These are phyloP conservation scores for Ganoderma boninense DNA, from an alignment of 1,284 basidiomycete species.

Conservation along the genomic window DNA sequence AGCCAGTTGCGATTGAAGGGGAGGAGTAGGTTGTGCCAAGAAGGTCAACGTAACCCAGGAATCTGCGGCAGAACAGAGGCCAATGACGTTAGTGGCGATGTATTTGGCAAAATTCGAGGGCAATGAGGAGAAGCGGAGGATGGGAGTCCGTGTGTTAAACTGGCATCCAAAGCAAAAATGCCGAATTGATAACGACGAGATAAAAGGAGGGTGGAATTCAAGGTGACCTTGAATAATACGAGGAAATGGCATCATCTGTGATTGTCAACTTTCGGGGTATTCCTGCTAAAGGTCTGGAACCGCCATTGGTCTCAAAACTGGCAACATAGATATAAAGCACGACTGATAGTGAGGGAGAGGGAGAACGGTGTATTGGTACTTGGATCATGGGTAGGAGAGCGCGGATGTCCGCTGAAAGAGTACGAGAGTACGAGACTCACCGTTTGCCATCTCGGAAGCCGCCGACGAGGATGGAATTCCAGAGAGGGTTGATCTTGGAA, in stretches of 20 bases:
- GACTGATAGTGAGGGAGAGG: neutral
- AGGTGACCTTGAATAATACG: neutral
- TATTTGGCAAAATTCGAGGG: neutral
- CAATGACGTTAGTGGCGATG: neutral
- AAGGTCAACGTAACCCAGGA: conserved; percentile 96
- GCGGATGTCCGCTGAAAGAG: neutral
- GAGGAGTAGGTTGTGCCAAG: conserved; percentile 95
- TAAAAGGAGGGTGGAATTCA: neutral
- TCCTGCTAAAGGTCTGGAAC: neutral
- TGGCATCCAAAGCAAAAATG: neutral
- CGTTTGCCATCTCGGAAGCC: conserved; percentile 85
- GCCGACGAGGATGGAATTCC: conserved; percentile 97
- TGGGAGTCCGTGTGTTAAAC: neutral
- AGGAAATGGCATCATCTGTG: neutral
- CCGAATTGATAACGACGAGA: neutral
- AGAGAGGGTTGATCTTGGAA: conserved; percentile 92
- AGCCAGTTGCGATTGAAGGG: conserved; percentile 96
- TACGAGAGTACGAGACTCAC: conserved; percentile 48
- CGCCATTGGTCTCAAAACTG: neutral
- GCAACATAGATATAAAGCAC: neutral
- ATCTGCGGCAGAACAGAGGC: conserved; percentile 54
- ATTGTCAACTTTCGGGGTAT: neutral
- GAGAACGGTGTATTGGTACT: conserved; percentile 6
- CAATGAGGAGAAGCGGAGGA: neutral
- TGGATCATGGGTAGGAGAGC: neutral